Percentiles rank a stretch among this genome's conserved stretches.
phyloP scores from a whole-genome alignment of 306 rosid genomes.

The Sesbania bispinosa region DNA sequence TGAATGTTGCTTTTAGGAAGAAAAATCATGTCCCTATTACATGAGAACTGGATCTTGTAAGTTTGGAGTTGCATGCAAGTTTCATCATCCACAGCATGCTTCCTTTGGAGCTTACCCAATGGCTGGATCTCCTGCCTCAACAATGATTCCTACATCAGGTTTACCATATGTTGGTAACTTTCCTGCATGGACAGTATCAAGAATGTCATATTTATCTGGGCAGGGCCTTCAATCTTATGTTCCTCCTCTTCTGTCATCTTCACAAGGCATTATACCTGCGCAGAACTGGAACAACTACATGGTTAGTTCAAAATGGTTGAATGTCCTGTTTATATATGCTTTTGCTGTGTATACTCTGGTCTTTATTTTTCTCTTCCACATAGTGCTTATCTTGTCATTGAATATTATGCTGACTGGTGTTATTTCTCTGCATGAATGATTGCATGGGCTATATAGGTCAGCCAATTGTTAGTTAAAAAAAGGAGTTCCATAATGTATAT shows the following conservation, averaged over 20 bases:
- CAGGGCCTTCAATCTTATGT: conserved; percentile 63
- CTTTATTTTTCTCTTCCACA: not conserved
- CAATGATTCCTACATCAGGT: conserved; percentile 58
- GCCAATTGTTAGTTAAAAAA: not conserved
- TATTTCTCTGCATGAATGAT: conserved; percentile 2
- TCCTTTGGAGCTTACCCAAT: conserved; percentile 47
- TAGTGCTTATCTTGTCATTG: not conserved
- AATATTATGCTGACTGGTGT: not conserved
- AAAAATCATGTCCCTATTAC: conserved; percentile 81
- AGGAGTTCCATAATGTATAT: not conserved
- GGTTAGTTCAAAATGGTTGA: conserved; percentile 49
- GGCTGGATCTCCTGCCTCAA: conserved; percentile 50
- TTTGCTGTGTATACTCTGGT: not conserved
- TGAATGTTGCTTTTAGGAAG: conserved; percentile 56
- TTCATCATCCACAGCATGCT: conserved; percentile 79
- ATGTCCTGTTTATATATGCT: not conserved
- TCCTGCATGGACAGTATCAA: conserved; percentile 67
- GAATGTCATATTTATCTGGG: conserved; percentile 67
- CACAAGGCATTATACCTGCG: conserved; percentile 65
- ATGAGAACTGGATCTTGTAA: conserved; percentile 85
- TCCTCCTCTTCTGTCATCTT: conserved; percentile 64
- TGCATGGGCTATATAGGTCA: not conserved
- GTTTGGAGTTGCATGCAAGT: conserved; percentile 96
- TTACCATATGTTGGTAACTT: conserved; percentile 60
- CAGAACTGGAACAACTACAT: conserved; percentile 79